A percentile compares a stretch with the other conserved stretches of the same genome.
Evolutionary conservation across 257 asterid species (phyloP).

Genomic region (Eucommia ulmoides): DNA sequence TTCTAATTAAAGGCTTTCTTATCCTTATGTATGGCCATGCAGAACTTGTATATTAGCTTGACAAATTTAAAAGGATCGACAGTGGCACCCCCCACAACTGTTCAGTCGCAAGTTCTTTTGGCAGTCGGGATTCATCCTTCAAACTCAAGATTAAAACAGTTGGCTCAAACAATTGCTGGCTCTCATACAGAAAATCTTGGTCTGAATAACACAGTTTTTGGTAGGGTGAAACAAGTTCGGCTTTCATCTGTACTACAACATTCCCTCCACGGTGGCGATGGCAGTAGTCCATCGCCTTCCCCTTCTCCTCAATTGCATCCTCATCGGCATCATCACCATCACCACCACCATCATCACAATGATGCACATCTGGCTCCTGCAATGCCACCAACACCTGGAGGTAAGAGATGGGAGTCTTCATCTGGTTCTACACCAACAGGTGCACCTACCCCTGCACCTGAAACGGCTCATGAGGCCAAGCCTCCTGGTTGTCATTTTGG

Average conservation of each 20-base stretch:
- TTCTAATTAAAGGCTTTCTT: neutral
- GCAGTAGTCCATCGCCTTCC: slow-evolving; percentile 36
- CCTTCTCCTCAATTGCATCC: slow-evolving; percentile 40
- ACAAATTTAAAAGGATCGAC: slow-evolving; percentile 81
- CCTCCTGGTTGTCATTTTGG: slow-evolving; percentile 60
- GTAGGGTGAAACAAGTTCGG: slow-evolving; percentile 85
- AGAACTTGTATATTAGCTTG: slow-evolving; percentile 74
- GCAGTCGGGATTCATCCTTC: slow-evolving; percentile 73
- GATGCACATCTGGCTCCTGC: slow-evolving; percentile 36
- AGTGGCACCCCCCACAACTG: slow-evolving; percentile 50
- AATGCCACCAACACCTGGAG: slow-evolving; percentile 54
- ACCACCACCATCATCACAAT: slow-evolving; percentile 30
- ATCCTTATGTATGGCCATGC: slow-evolving; percentile 23
- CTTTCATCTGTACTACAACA: slow-evolving; percentile 69
- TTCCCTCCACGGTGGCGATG: slow-evolving; percentile 34
- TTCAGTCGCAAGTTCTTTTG: slow-evolving; percentile 59
- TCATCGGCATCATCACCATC: slow-evolving; percentile 36
- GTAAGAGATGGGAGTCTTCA: slow-evolving; percentile 21
- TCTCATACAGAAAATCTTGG: slow-evolving; percentile 79
- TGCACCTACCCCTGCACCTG: slow-evolving; percentile 33
- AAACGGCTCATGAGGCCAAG: slow-evolving; percentile 23
- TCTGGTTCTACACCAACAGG: slow-evolving; percentile 31
- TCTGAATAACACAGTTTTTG: slow-evolving; percentile 83
- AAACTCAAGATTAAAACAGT: slow-evolving; percentile 67
- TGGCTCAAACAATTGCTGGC: slow-evolving; percentile 71